Conservation (phyloP, 345 rosid species). For the Laguncularia racemosa region DNA sequence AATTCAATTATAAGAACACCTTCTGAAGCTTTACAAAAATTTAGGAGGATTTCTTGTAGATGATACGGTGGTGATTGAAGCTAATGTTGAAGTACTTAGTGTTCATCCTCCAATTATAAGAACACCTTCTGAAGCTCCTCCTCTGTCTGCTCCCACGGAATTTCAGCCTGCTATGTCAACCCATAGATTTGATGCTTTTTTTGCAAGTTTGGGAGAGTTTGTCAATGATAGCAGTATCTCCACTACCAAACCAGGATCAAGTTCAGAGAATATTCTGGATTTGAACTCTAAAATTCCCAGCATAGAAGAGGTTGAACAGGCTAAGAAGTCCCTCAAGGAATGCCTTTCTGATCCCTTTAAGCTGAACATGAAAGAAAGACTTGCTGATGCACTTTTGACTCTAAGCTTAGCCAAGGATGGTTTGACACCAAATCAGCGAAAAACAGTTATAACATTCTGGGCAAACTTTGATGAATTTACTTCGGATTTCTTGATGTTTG, state of each 20-base stretch:
- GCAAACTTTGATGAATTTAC: slow-evolving; percentile 10
- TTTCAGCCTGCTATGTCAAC: background rate
- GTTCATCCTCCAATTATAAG: too few species aligned
- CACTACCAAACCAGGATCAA: slow-evolving; percentile 2
- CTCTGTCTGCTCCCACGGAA: background rate
- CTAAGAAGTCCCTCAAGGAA: slow-evolving; percentile 14
- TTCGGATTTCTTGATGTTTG: slow-evolving; percentile 9
- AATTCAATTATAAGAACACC: too few species aligned
- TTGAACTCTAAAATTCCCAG: background rate
- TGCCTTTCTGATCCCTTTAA: slow-evolving; percentile 16
- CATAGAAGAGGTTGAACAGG: slow-evolving; percentile 12
- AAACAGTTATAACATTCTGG: slow-evolving; percentile 7
- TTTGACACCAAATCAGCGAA: slow-evolving; percentile 1
- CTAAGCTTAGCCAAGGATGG: slow-evolving; percentile 6
- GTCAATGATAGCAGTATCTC: slow-evolving; percentile 1
- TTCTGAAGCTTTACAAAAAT: too few species aligned
- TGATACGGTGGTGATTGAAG: too few species aligned
- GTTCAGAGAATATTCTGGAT: background rate
- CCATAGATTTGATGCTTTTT: slow-evolving; percentile 2
- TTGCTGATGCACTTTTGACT: slow-evolving; percentile 9
- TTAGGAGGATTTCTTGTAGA: too few species aligned
- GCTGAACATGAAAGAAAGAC: slow-evolving; percentile 15
- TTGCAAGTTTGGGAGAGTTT: slow-evolving; percentile 5
- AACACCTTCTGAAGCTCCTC: background rate
- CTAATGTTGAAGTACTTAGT: too few species aligned